Evolutionary conservation across 1,284 basidiomycete genomes (phyloP).

Genomic region (Xerocomus tenax): DNA sequence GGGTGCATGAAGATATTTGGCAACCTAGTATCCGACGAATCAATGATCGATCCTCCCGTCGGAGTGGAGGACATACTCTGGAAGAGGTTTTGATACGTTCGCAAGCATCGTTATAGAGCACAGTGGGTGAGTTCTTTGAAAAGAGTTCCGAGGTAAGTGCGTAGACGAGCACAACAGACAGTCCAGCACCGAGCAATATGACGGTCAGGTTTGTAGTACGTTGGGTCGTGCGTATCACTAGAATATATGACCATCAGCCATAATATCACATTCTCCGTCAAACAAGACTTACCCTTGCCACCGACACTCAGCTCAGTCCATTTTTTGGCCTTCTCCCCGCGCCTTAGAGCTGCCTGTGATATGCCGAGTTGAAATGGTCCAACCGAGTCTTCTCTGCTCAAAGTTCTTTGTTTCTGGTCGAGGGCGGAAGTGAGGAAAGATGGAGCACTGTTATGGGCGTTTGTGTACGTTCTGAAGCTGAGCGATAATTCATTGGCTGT

Average conservation of each 20-base stretch:
- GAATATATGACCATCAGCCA: conserved; percentile 1
- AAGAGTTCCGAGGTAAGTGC: conserved; percentile 84
- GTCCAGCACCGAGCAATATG: conserved; percentile 74
- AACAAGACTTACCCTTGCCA: conserved; percentile 66
- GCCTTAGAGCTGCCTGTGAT: conserved; percentile 46
- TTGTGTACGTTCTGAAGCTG: conserved; percentile 38
- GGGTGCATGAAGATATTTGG: conserved; percentile 55
- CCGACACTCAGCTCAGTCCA: conserved; percentile 78
- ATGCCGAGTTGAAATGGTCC: conserved; percentile 81
- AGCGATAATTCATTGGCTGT: neutral
- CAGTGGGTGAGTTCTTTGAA: conserved; percentile 86
- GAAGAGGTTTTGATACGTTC: conserved; percentile 71
- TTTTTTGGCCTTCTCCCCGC: conserved; percentile 52
- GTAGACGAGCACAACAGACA: conserved; percentile 76
- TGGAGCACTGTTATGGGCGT: conserved; percentile 38
- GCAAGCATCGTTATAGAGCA: conserved; percentile 80
- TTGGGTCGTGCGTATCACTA: conserved; percentile 44
- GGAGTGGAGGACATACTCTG: conserved; percentile 40
- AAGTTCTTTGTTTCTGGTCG: conserved; percentile 45
- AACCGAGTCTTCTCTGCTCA: conserved; percentile 48
- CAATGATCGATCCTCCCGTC: neutral
- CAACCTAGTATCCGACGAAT: conserved; percentile 39
- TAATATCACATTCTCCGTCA: neutral
- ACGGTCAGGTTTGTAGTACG: conserved; percentile 76
- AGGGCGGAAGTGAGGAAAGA: conserved; percentile 61